These are phyloP conservation scores for Phytopythium delawarense DNA, from an alignment of 352 stramenopile genomes.

Conservation along the genomic window DNA sequence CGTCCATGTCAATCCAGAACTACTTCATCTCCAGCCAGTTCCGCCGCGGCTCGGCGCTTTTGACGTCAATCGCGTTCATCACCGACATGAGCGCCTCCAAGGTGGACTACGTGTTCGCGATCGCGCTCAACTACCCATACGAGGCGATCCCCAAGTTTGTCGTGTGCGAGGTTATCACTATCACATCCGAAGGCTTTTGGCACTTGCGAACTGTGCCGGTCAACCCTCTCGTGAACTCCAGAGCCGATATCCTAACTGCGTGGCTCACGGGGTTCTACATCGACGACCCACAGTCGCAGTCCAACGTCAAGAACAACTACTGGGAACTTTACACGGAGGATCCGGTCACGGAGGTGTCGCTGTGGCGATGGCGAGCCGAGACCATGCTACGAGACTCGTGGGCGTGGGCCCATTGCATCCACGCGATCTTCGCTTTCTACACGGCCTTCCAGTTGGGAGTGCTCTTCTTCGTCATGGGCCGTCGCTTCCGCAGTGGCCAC, in stretches of 20 bases:
- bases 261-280: constrained; percentile 14
- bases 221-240: neutral
- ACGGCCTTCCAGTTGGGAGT: constrained; percentile 33
- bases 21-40: constrained; percentile 20
- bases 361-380: neutral
- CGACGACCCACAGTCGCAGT: constrained; percentile 20
- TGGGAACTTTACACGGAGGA: constrained; percentile 18
- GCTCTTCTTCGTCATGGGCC: constrained; percentile 30
- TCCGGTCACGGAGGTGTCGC: constrained; percentile 12
- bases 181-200: neutral
- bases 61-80: constrained; percentile 20
- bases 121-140: constrained; percentile 27
- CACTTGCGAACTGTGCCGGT: neutral
- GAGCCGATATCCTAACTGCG: neutral
- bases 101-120: constrained; percentile 18
- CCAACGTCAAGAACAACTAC: constrained; percentile 26
- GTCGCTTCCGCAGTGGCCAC: constrained; percentile 25
- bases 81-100: constrained; percentile 15
- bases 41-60: constrained; percentile 12
- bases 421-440: constrained; percentile 40
- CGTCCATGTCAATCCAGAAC: constrained; percentile 22
- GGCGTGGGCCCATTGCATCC: constrained; percentile 45
- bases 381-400: constrained; percentile 30
- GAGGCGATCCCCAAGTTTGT: constrained; percentile 7
- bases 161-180: neutral